Evolutionary conservation across 345 rosid species (phyloP), one percentile per base, ranked within the genome.

Genomic region (Gossypium anomalum): DNA sequence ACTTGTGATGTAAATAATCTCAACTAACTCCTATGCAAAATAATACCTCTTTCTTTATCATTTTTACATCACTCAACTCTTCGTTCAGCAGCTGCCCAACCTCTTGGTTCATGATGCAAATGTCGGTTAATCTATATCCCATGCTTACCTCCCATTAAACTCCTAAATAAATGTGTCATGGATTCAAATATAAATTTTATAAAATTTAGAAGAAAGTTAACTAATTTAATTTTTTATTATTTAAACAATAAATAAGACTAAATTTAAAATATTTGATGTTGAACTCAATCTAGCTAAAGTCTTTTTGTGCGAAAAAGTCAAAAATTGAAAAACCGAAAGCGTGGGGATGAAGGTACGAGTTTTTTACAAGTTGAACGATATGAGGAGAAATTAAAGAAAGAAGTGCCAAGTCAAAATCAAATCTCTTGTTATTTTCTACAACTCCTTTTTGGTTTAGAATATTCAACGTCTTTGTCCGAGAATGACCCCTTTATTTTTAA

Each of bases 321-420:
- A 48, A 15, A 4, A 16, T 9, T 56, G 2, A 2, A 17, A 20
- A 12, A 29, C 45, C 1, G 0, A 59, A 78, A 70, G 67, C 84
- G 74, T 80, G 64, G 57, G 34, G 14, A 75, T 1, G 38, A 80
- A 76, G 86, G 25, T 41, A 82, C 61, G 71, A 16, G n/a, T 25
- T 48, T 41, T 20, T 43, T 15, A 66, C 55, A 57, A 71, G 78
- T 70, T 48, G 51, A 38, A 56, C 48, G 65, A 41, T 41, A 34
- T 25, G 29, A 47, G 7, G 2, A 27, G 41, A 48, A 13, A 14
- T 19, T 4, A 10, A 16, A 3, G 1, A 1, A 45, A 3, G 1
- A 1, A 45, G 52, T 19, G 19, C 5, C 52, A 19, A 67, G 80
- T 79, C 80, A 75, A 74, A 22, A 34, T 48, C 52, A 25, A 9